Percentiles rank a stretch among this genome's conserved stretches.
phyloP scores from a whole-genome alignment of 2,329 filamentous ascomycete species.

The Teratosphaeriaceae sp. region DNA sequence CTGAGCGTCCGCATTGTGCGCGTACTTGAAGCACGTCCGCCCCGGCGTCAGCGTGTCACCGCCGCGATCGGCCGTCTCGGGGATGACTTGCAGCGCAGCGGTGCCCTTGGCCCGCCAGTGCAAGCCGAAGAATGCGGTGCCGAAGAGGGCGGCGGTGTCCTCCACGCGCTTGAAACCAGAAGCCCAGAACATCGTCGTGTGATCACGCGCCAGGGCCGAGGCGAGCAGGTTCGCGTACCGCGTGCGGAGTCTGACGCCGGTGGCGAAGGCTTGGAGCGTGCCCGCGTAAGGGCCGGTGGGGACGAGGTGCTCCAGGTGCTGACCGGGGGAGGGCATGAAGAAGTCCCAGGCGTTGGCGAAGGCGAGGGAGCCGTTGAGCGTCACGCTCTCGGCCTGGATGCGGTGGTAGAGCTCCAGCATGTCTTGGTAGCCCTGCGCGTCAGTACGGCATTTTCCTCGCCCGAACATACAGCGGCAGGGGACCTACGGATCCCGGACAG shows the following conservation, averaged over 20 bases:
- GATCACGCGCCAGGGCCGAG: constrained; percentile 19
- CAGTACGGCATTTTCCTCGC: too few relatives aligned
- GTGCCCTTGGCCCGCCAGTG: constrained; percentile 37
- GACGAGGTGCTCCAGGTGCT: constrained; percentile 49
- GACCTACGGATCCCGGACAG: constrained; percentile 45
- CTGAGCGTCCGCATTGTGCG: constrained; percentile 27
- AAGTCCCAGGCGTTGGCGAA: constrained; percentile 52
- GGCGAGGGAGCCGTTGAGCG: constrained; percentile 43
- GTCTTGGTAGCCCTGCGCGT: constrained; percentile 28
- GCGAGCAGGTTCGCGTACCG: constrained; percentile 45
- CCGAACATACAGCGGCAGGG: too few relatives aligned
- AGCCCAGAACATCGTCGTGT: constrained; percentile 47
- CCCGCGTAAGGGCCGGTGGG: constrained; percentile 51
- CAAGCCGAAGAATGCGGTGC: constrained; percentile 48
- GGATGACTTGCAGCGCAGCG: constrained; percentile 46
- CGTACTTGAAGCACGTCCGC: constrained; percentile 37
- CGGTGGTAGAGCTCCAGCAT: constrained; percentile 44
- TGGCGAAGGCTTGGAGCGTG: constrained; percentile 47
- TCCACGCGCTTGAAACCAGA: constrained; percentile 49
- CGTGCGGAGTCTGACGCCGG: constrained; percentile 49
- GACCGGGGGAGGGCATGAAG: constrained; percentile 40
- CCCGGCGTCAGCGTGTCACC: constrained; percentile 53
- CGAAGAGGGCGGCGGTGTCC: constrained; percentile 51
- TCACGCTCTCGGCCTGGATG: constrained; percentile 36
- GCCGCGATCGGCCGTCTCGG: constrained; percentile 44